These are phyloP conservation scores for Diaporthe amygdali DNA, from an alignment of 2,329 filamentous ascomycete species.

Conservation along the genomic window DNA sequence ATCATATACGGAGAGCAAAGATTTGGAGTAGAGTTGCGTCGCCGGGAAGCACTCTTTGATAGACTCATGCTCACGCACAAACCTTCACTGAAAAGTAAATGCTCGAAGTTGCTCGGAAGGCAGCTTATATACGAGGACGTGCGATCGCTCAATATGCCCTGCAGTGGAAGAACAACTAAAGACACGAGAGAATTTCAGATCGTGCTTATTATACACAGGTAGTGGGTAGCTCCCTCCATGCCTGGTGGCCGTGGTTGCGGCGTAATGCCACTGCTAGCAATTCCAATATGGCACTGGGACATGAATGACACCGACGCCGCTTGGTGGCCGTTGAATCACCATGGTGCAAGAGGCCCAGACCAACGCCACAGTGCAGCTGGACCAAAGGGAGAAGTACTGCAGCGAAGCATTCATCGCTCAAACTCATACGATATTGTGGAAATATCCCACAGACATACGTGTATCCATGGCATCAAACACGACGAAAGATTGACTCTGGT, in stretches of 20 bases:
- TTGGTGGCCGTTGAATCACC: background rate
- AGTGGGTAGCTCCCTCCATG: background rate
- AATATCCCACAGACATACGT: background rate
- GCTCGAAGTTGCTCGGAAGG: too few relatives aligned
- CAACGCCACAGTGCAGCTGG: background rate
- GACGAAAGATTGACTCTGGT: background rate
- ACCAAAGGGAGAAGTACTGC: too few relatives aligned
- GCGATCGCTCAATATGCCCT: background rate
- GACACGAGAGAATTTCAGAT: background rate
- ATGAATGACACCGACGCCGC: too few relatives aligned
- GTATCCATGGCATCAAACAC: background rate
- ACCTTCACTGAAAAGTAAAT: too few relatives aligned
- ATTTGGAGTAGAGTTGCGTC: too few relatives aligned
- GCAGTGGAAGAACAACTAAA: background rate
- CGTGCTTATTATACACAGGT: too few relatives aligned
- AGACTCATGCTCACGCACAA: too few relatives aligned
- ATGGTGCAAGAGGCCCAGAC: background rate
- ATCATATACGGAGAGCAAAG: too few relatives aligned
- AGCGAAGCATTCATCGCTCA: background rate
- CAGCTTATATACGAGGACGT: too few relatives aligned
- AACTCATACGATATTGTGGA: background rate
- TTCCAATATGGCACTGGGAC: background rate
- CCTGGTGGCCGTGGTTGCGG: too few relatives aligned
- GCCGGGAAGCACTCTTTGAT: too few relatives aligned
- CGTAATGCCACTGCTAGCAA: background rate